A percentile compares a stretch with the other conserved stretches of the same genome.
These are phyloP conservation scores for Microglena sp. DNA, from an alignment of 139 green algal species.

Conservation along the genomic window DNA sequence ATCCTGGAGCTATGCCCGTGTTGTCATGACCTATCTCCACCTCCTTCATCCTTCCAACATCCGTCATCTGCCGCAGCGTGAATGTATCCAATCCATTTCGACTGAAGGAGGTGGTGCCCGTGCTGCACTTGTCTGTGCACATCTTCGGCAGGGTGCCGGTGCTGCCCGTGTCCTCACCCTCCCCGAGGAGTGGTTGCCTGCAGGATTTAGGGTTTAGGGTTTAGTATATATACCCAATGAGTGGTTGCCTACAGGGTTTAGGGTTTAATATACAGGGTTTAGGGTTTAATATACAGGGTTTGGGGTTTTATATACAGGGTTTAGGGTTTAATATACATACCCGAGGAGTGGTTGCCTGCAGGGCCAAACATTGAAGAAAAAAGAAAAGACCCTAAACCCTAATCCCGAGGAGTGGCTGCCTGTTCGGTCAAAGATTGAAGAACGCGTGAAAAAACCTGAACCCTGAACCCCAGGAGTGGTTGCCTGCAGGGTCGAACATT, in stretches of 20 bases:
- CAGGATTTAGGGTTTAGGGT: neutral
- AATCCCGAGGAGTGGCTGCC: too few species aligned
- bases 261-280: too few species aligned
- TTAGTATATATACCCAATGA: too few species aligned
- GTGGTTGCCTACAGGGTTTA: too few species aligned
- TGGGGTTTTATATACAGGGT: too few species aligned
- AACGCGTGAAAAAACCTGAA: neutral
- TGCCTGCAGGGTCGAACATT: too few species aligned
- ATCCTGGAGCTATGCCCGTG: constrained; percentile 26
- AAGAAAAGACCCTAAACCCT: too few species aligned
- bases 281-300: too few species aligned
- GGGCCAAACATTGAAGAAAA: too few species aligned
- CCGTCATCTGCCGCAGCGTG: constrained; percentile 20
- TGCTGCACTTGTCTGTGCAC: neutral
- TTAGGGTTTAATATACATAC: too few species aligned
- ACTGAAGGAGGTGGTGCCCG: neutral
- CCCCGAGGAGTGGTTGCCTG: neutral
- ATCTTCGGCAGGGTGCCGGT: constrained; percentile 13
- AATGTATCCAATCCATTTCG: constrained; percentile 31
- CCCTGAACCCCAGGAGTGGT: neutral
- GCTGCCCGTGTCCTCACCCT: neutral
- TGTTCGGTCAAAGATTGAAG: too few species aligned
- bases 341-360: too few species aligned
- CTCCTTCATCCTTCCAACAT: constrained; percentile 41
- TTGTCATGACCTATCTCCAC: constrained; percentile 35